These are phyloP conservation scores for Aspergillus fumigatiaffinis DNA, from an alignment of 2,329 filamentous ascomycete species.

Conservation along the genomic window DNA sequence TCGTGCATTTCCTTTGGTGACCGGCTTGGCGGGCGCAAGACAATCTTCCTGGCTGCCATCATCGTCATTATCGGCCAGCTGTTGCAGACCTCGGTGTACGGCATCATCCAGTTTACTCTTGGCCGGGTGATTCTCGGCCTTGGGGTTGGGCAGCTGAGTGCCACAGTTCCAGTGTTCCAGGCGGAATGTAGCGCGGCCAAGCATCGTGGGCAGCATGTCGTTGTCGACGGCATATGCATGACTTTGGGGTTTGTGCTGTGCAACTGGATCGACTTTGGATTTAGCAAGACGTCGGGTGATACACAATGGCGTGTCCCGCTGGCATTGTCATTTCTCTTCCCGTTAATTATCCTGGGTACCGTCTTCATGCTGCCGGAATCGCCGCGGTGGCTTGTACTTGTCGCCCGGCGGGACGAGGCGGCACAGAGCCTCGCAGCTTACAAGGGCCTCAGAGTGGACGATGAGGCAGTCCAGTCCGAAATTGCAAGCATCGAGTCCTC, in stretches of 20 bases:
- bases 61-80: slow-evolving; percentile 43
- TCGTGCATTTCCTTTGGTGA: slow-evolving; percentile 46
- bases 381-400: slow-evolving; percentile 32
- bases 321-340: slow-evolving; percentile 30
- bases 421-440: slow-evolving; percentile 15
- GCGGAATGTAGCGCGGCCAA: slow-evolving; percentile 15
- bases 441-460: slow-evolving; percentile 20
- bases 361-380: slow-evolving; percentile 33
- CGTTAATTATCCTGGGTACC: slow-evolving; percentile 21
- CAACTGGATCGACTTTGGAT: slow-evolving; percentile 46
- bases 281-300: slow-evolving; percentile 24
- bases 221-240: slow-evolving; percentile 40
- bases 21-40: slow-evolving; percentile 42
- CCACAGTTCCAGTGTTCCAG: slow-evolving; percentile 46
- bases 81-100: slow-evolving; percentile 43
- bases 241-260: slow-evolving; percentile 41
- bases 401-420: slow-evolving; percentile 20
- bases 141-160: slow-evolving; percentile 43
- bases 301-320: slow-evolving; percentile 37
- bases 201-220: slow-evolving; percentile 19
- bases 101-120: slow-evolving; percentile 45
- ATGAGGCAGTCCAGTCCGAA: slow-evolving; percentile 40
- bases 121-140: slow-evolving; percentile 44
- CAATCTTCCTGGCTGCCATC: slow-evolving; percentile 41
- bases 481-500: slow-evolving; percentile 47